Evolutionary conservation across 768 basidiomycete genomes (phyloP).

Genomic region (Lactifluus volemus): DNA sequence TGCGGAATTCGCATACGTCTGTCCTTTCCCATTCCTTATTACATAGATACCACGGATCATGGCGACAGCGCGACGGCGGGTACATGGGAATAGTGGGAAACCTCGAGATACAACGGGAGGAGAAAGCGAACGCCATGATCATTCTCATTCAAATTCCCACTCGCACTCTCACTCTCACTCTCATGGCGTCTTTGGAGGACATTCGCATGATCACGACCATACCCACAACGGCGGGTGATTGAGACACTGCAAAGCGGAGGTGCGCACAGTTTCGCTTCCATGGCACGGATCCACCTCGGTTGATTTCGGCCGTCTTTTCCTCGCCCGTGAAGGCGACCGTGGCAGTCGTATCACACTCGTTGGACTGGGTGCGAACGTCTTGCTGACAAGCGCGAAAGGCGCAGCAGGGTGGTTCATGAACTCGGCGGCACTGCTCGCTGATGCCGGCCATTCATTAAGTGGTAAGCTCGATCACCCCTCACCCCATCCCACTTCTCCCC

Average conservation of each 20-base stretch:
- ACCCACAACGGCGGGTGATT: conserved; percentile 11
- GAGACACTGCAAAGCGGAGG: conserved; percentile 18
- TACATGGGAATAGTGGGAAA: conserved; percentile 5
- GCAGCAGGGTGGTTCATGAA: conserved; percentile 85
- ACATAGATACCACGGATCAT: neutral
- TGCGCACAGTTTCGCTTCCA: neutral
- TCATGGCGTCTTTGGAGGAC: conserved; percentile 18
- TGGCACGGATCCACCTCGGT: neutral
- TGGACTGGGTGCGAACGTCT: conserved; percentile 77
- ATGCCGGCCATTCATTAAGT: conserved; percentile 86
- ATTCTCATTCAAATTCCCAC: neutral
- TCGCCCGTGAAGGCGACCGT: conserved; percentile 48
- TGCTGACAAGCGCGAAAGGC: conserved; percentile 77
- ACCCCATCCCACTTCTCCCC: neutral
- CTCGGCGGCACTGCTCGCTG: conserved; percentile 84
- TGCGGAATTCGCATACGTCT: neutral
- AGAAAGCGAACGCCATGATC: neutral
- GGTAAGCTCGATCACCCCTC: conserved; percentile 39
- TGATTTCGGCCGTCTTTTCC: neutral
- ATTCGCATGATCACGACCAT: conserved; percentile 12
- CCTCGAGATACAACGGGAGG: neutral
- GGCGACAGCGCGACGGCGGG: neutral
- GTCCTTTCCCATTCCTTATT: neutral
- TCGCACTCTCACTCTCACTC: conserved; percentile 13
- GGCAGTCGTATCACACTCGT: conserved; percentile 80